Conservation (phyloP, 345 rosid genomes). For the Rubroshorea leprosula region DNA sequence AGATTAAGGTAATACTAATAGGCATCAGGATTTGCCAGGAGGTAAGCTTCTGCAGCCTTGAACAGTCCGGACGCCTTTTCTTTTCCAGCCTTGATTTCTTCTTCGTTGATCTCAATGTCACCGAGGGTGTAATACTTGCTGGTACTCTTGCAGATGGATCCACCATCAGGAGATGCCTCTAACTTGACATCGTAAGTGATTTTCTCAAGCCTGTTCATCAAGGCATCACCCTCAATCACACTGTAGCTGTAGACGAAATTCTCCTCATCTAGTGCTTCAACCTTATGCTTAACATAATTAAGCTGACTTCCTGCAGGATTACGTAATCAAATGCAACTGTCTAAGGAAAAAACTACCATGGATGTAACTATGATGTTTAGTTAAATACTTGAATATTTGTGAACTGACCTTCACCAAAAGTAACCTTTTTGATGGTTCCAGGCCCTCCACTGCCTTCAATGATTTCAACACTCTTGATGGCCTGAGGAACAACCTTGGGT, state of each 20-base stretch:
- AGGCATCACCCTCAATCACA: conserved; percentile 27
- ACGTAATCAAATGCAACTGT: too few species aligned
- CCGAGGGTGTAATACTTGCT: conserved; percentile 21
- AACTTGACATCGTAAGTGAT: conserved; percentile 27
- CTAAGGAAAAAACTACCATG: too few species aligned
- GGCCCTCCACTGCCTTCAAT: conserved; percentile 45
- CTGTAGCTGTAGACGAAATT: conserved; percentile 14
- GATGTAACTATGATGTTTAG: too few species aligned
- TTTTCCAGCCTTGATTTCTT: conserved; percentile 28
- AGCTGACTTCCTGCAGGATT: conserved; percentile 12
- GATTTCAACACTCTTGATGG: conserved; percentile 19
- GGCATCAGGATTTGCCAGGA: conserved; percentile 26
- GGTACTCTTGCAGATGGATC: conserved; percentile 11
- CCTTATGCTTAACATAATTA: conserved; percentile 20
- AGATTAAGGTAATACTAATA: too few species aligned
- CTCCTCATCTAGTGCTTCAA: conserved; percentile 23
- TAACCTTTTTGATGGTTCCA: conserved; percentile 30
- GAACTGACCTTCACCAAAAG: conserved; percentile 11
- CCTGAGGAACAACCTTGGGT: conserved; percentile 33
- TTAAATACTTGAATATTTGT: too few species aligned
- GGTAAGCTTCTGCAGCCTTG: conserved; percentile 33
- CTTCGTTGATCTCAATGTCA: conserved; percentile 22
- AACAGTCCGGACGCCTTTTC: conserved; percentile 21
- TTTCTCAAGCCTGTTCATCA: conserved; percentile 22
- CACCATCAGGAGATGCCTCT: conserved; percentile 21